Evolutionary conservation across 2,329 filamentous ascomycete species (phyloP).

Genomic region (Venturia oleaginea): DNA sequence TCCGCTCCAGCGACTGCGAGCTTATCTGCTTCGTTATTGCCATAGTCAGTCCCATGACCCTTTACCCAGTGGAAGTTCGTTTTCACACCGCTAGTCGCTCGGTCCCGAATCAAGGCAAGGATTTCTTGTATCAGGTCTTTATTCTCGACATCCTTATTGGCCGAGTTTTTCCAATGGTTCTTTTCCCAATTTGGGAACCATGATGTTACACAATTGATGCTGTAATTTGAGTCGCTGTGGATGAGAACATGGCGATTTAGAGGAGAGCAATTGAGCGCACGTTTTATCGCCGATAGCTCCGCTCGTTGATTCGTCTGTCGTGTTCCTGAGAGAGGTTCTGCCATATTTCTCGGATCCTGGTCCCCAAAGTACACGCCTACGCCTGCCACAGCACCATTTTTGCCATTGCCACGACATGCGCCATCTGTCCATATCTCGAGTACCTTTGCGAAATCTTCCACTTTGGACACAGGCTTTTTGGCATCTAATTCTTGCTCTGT

Average conservation of each 20-base stretch:
- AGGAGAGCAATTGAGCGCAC: constrained; percentile 69
- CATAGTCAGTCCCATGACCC: constrained; percentile 63
- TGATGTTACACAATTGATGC: constrained; percentile 77
- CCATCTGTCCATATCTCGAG: constrained; percentile 57
- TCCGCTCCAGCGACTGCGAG: constrained; percentile 63
- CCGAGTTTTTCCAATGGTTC: constrained; percentile 68
- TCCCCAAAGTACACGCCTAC: constrained; percentile 58
- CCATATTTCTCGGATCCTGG: constrained; percentile 55
- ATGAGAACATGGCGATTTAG: constrained; percentile 63
- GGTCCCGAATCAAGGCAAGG: constrained; percentile 59
- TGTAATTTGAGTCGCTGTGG: constrained; percentile 81
- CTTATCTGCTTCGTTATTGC: constrained; percentile 72
- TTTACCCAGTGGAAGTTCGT: constrained; percentile 85
- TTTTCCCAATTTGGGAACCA: constrained; percentile 74
- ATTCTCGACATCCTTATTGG: constrained; percentile 70
- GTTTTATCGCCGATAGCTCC: constrained; percentile 81
- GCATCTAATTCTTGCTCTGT: constrained; percentile 37
- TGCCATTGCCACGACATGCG: constrained; percentile 51
- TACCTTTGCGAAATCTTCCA: constrained; percentile 5
- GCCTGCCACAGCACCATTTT: constrained; percentile 45
- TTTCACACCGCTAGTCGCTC: constrained; percentile 48
- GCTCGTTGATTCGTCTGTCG: constrained; percentile 91
- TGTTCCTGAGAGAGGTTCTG: constrained; percentile 63
- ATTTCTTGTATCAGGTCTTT: constrained; percentile 72
- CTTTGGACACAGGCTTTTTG: constrained; percentile 39